These are phyloP conservation scores for Clonostachys byssicola DNA, from an alignment of 2,329 filamentous ascomycete species.

Conservation along the genomic window DNA sequence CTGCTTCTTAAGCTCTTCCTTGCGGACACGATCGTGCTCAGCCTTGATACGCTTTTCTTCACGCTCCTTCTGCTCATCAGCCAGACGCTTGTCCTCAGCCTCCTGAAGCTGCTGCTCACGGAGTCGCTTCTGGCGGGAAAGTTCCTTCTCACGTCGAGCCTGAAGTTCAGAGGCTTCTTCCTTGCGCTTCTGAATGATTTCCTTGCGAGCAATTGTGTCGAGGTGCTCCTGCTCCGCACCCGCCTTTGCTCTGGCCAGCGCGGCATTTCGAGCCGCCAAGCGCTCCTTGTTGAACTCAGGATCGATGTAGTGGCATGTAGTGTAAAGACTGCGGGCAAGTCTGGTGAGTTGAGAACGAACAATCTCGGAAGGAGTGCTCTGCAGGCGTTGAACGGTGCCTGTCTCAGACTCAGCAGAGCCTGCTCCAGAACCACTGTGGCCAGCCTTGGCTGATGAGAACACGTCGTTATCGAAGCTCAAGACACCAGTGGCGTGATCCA, in stretches of 20 bases:
- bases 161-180: conserved; percentile 87
- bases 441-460: conserved; percentile 93
- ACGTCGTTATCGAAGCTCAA: conserved; percentile 98
- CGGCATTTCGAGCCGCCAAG: conserved; percentile 72
- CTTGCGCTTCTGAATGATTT: conserved; percentile 94
- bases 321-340: conserved; percentile 83
- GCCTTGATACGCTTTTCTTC: conserved; percentile 82
- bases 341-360: conserved; percentile 91
- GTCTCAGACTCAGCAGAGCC: conserved; percentile 85
- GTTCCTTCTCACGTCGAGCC: conserved; percentile 87
- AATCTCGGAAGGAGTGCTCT: conserved; percentile 97
- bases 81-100: conserved; percentile 82
- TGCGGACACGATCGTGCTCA: conserved; percentile 84
- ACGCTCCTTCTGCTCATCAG: conserved; percentile 89
- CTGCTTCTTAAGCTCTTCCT: conserved; percentile 91
- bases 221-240: conserved; percentile 91
- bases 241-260: conserved; percentile 75
- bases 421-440: conserved; percentile 76
- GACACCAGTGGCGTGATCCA: conserved; percentile 92
- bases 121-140: conserved; percentile 80
- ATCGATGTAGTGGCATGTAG: conserved; percentile 95
- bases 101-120: conserved; percentile 85
- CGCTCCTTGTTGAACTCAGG: conserved; percentile 81
- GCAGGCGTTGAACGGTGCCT: conserved; percentile 85
- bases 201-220: conserved; percentile 79